Conservation (phyloP, 2,329 filamentous ascomycete genomes). For the Fusarium neocosmosporiellum region DNA sequence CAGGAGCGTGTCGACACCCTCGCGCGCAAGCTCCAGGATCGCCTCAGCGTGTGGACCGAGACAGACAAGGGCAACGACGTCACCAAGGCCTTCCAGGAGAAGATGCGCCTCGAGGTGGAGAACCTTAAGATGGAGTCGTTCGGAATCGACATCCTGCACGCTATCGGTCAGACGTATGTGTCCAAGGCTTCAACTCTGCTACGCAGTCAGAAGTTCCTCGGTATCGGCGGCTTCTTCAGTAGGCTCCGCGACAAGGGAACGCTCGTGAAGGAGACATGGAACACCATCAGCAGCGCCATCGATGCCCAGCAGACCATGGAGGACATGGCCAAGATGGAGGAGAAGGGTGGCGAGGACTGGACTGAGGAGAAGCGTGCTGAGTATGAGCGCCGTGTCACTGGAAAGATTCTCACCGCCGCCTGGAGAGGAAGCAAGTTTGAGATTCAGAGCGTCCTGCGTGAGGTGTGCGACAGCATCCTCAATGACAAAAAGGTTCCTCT, state of each 20-base stretch:
- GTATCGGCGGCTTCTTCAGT: slow-evolving; percentile 94
- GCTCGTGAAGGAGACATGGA: slow-evolving; percentile 98
- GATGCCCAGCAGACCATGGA: slow-evolving; percentile 99
- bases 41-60: slow-evolving; percentile 95
- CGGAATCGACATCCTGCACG: slow-evolving; percentile 93
- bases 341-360: slow-evolving; percentile 96
- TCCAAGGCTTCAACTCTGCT: slow-evolving; percentile 88
- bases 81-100: slow-evolving; percentile 90
- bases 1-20: slow-evolving; percentile 91
- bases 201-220: slow-evolving; percentile 96
- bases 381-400: slow-evolving; percentile 94
- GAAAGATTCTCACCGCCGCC: slow-evolving; percentile 96
- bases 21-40: slow-evolving; percentile 85
- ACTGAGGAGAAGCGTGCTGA: slow-evolving; percentile 97
- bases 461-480: slow-evolving; percentile 91
- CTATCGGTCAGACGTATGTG: slow-evolving; percentile 91
- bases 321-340: slow-evolving; percentile 97
- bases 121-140: slow-evolving; percentile 99
- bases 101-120: slow-evolving; percentile 94
- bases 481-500: slow-evolving; percentile 82
- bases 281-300: slow-evolving; percentile 94
- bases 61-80: slow-evolving; percentile 90
- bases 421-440: slow-evolving; percentile 98
- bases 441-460: slow-evolving; percentile 93
- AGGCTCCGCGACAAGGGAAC: slow-evolving; percentile 96